A percentile compares a stretch with the other conserved stretches of the same genome.
phyloP scores from a whole-genome alignment of 805 yeast genomes.

The Metschnikowia hibisci region DNA sequence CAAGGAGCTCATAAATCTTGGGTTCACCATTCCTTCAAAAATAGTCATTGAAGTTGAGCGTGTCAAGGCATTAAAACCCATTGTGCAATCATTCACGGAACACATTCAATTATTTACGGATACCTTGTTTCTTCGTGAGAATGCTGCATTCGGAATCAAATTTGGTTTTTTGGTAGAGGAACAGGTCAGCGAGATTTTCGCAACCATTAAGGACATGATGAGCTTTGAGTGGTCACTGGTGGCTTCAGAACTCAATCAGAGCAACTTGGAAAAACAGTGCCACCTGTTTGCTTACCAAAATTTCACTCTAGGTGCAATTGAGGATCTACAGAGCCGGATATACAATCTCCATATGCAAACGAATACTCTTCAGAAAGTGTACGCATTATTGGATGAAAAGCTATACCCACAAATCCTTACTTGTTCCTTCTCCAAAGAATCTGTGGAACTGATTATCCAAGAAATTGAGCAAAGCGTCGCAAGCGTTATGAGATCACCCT shows the following conservation, averaged over 20 bases:
- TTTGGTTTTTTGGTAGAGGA: constrained; percentile 39
- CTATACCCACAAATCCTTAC: constrained; percentile 4
- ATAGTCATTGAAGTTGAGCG: constrained; percentile 46
- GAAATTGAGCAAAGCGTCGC: constrained; percentile 8
- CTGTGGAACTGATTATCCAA: not conserved
- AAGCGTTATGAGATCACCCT: constrained; percentile 13
- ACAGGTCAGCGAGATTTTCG: constrained; percentile 31
- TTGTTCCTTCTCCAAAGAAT: constrained; percentile 5
- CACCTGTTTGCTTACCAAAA: not conserved
- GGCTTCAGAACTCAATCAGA: constrained; percentile 7
- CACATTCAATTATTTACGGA: constrained; percentile 41
- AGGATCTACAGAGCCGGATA: constrained; percentile 23
- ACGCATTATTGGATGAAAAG: constrained; percentile 3
- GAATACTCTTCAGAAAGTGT: constrained; percentile 7
- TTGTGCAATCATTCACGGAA: constrained; percentile 52
- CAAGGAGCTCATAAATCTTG: constrained; percentile 28
- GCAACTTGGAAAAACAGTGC: constrained; percentile 25
- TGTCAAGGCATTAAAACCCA: constrained; percentile 52
- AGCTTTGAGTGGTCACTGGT: constrained; percentile 12
- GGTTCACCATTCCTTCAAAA: constrained; percentile 54
- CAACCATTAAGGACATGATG: constrained; percentile 8
- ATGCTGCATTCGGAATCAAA: constrained; percentile 36
- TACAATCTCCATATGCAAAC: constrained; percentile 15
- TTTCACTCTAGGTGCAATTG: constrained; percentile 17
- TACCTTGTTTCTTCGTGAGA: constrained; percentile 18